These are phyloP conservation scores for Caryopteris hybrid DNA, from an alignment of 305 asterid genomes.

Conservation along the genomic window DNA sequence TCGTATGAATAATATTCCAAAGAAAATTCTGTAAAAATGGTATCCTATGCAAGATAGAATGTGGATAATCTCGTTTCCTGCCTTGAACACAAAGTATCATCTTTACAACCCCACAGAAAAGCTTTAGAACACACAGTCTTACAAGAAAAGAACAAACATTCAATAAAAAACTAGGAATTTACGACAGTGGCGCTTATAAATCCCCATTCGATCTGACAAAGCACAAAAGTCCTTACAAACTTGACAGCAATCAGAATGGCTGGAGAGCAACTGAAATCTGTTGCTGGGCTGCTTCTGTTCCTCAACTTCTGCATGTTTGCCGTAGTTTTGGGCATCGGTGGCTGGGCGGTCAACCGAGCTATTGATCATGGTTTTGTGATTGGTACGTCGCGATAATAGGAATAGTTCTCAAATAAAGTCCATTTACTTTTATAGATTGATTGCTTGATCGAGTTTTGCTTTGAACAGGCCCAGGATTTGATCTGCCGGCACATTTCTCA, in stretches of 20 bases:
- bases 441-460: background rate
- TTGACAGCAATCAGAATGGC: slow-evolving; percentile 41
- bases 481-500: slow-evolving; percentile 80
- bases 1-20: background rate
- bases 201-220: background rate
- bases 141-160: slow-evolving; percentile 69
- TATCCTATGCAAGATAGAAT: slow-evolving; percentile 16
- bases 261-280: slow-evolving; percentile 39
- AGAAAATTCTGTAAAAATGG: background rate
- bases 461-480: slow-evolving; percentile 53
- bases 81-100: slow-evolving; percentile 50
- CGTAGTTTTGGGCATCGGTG: slow-evolving; percentile 61
- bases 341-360: slow-evolving; percentile 74
- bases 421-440: background rate
- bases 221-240: background rate
- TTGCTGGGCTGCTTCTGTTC: slow-evolving; percentile 56
- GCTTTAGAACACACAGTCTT: slow-evolving; percentile 44
- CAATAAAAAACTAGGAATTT: slow-evolving; percentile 38
- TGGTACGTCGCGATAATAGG: slow-evolving; percentile 28
- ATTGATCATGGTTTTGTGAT: slow-evolving; percentile 70
- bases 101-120: slow-evolving; percentile 46
- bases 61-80: slow-evolving; percentile 23
- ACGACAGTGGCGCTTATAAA: slow-evolving; percentile 14
- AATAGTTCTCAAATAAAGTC: background rate
- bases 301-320: slow-evolving; percentile 88